Evolutionary conservation across 1,284 basidiomycete genomes (phyloP).

Genomic region (Rhodotorula sp.): DNA sequence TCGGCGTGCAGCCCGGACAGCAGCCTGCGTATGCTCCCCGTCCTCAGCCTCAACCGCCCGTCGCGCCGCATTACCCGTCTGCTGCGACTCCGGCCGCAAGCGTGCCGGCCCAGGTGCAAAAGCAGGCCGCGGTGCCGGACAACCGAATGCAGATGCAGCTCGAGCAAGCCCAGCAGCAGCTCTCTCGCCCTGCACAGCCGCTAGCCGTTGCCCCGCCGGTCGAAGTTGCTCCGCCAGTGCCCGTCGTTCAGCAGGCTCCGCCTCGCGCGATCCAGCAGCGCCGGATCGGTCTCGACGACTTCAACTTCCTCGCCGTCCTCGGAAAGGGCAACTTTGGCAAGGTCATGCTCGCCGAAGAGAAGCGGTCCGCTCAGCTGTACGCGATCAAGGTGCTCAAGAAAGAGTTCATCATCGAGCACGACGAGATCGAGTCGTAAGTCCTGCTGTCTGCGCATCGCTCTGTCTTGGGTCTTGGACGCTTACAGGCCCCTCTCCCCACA

Average conservation of each 20-base stretch:
- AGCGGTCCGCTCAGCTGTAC: conserved; percentile 80
- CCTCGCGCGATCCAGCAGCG: conserved; percentile 35
- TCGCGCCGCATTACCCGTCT: conserved; percentile 4
- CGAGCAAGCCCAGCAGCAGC: conserved; percentile 34
- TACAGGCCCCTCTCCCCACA: conserved; percentile 48
- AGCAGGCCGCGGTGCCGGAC: no score
- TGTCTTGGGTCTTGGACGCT: neutral
- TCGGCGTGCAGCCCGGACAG: neutral
- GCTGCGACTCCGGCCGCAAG: no score
- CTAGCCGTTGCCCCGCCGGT: conserved; percentile 7
- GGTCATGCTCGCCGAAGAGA: conserved; percentile 99
- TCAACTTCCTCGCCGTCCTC: conserved; percentile 97
- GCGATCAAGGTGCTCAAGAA: conserved; percentile 99
- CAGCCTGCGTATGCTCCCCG: neutral
- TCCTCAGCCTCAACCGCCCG: conserved; percentile 38
- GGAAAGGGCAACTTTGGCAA: conserved; percentile 99
- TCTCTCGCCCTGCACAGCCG: conserved; percentile 20
- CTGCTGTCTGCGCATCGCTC: conserved; percentile 4
- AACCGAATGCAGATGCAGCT: conserved; percentile 3
- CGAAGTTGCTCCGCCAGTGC: conserved; percentile 20
- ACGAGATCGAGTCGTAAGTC: conserved; percentile 93
- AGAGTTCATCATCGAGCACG: conserved; percentile 99
- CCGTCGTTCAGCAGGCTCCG: conserved; percentile 27
- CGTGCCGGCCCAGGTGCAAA: no score
- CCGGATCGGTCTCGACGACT: conserved; percentile 93